Base-by-base conservation (phyloP, 129 eudicot species). In the Cynara cardunculus region DNA sequence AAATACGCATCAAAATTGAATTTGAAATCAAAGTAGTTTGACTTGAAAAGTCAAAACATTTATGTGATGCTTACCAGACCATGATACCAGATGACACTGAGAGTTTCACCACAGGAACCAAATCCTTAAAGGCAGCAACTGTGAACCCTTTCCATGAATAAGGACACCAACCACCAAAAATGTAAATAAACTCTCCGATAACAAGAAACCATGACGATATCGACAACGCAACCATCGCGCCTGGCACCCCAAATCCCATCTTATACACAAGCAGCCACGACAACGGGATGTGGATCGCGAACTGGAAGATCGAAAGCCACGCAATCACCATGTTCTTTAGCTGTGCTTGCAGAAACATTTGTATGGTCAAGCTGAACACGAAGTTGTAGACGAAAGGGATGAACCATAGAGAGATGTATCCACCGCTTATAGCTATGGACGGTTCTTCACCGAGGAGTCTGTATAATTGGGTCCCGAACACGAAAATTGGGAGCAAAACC, bases 131-230 rank as follows among this genome's bases (percentile, higher is more conserved):
- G 4, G 97, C 91, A 65, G 93, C 89, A 25, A 78, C 78, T 19
- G 87, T 78, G 80, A 91, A 91, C 35, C 97, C 97, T 84, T 80
- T 87, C 97, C 97, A 91, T 28, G 97, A 75, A 37, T 67, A 35
- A 11, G 91, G 97, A 69, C 97, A 91, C 97, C 97, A 91, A 71
- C 97, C 97, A 10, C 97, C 97, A 82, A 87, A 89, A 69, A 91
- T 84, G 74, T 87, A 91, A 22, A 82, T 82, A 82, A 88, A 87
- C 62, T 89, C 93, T 26, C 96, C 93, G 3, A 91, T 49, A 18
- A 89, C 90, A 27, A 87, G 76, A 66, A 91, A 88, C 97, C 93
- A 89, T 0, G 91, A 82, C 0, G 96, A 89, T 11, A 80, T 61
- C 21, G 82, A 62, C 37, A 91, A 77, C 3, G 94, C 86, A 72